Percentiles rank a stretch among this genome's conserved stretches.
Conservation (phyloP, 495 filamentous ascomycete genomes). For the Friedmanniomyces simplex region DNA sequence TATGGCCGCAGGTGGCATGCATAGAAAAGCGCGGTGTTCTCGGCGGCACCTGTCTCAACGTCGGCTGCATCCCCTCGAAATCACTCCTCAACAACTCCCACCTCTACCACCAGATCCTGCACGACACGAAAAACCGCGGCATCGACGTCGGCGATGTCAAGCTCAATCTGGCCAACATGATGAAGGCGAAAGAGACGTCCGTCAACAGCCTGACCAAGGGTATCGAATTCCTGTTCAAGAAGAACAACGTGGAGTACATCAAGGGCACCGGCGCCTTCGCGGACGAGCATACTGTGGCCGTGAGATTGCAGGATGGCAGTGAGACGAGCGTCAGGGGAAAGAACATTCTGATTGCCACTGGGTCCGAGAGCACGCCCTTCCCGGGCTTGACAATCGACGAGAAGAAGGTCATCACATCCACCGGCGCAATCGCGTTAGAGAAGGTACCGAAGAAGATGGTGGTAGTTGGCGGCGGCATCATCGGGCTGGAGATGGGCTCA, state of each 20-base stretch:
- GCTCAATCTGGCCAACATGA: constrained; percentile 87
- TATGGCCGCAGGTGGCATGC: constrained; percentile 70
- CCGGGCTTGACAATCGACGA: constrained; percentile 93
- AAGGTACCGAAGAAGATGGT: constrained; percentile 95
- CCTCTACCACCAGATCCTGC: constrained; percentile 93
- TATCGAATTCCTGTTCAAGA: constrained; percentile 96
- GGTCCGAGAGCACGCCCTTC: constrained; percentile 89
- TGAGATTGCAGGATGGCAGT: constrained; percentile 80
- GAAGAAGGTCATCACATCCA: constrained; percentile 93
- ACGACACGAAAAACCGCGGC: constrained; percentile 94
- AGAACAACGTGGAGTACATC: constrained; percentile 95
- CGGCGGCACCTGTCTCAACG: constrained; percentile 95
- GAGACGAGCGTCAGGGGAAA: constrained; percentile 76
- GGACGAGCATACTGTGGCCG: constrained; percentile 83
- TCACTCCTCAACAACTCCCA: constrained; percentile 99
- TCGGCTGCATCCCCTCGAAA: constrained; percentile 98
- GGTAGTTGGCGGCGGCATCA: constrained; percentile 97
- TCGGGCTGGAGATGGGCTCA: constrained; percentile 96
- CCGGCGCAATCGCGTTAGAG: constrained; percentile 78
- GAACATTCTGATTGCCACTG: constrained; percentile 97
- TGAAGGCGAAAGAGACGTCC: constrained; percentile 94
- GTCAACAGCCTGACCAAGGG: constrained; percentile 89
- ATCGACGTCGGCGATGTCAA: constrained; percentile 95
- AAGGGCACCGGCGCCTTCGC: constrained; percentile 82
- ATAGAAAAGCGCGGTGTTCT: constrained; percentile 96